Conservation (phyloP, 768 basidiomycete species). For the Calocybe indica region DNA sequence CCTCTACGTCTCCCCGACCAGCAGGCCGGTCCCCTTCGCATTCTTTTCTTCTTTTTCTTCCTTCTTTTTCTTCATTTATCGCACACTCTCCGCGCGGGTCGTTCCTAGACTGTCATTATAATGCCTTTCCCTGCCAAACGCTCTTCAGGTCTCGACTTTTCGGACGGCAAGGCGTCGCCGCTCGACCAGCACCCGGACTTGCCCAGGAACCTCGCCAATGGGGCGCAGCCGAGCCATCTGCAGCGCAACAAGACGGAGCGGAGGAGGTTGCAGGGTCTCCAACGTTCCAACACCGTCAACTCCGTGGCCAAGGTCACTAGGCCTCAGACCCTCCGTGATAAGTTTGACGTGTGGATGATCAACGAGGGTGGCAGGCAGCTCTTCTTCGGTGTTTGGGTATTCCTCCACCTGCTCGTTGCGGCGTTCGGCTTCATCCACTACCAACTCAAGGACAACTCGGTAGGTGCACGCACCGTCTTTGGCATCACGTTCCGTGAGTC, state of each 20-base stretch:
- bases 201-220: conserved; percentile 18
- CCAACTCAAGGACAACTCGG: conserved; percentile 71
- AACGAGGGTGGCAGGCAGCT: conserved; percentile 80
- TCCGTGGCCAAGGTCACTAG: conserved; percentile 22
- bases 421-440: conserved; percentile 77
- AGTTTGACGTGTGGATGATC: conserved; percentile 81
- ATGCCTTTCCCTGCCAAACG: conserved; percentile 31
- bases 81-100: conserved; percentile 29
- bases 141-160: conserved; percentile 65
- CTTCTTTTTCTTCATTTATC: not conserved
- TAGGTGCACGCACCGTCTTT: conserved; percentile 59
- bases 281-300: conserved; percentile 46
- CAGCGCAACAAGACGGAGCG: conserved; percentile 87
- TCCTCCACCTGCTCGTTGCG: conserved; percentile 76
- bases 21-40: conserved; percentile 41
- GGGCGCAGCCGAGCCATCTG: conserved; percentile 41
- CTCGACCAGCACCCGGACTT: conserved; percentile 52
- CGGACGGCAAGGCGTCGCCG: conserved; percentile 41
- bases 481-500: conserved; percentile 71
- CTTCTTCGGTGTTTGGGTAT: conserved; percentile 77
- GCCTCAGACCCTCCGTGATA: conserved; percentile 36
- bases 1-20: conserved; percentile 24
- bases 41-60: conserved; percentile 23
- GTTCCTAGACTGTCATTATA: conserved; percentile 18
- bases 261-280: conserved; percentile 76